Conservation (phyloP, 2,329 filamentous ascomycete species). For the Pyrenophora tritici-repentis region DNA sequence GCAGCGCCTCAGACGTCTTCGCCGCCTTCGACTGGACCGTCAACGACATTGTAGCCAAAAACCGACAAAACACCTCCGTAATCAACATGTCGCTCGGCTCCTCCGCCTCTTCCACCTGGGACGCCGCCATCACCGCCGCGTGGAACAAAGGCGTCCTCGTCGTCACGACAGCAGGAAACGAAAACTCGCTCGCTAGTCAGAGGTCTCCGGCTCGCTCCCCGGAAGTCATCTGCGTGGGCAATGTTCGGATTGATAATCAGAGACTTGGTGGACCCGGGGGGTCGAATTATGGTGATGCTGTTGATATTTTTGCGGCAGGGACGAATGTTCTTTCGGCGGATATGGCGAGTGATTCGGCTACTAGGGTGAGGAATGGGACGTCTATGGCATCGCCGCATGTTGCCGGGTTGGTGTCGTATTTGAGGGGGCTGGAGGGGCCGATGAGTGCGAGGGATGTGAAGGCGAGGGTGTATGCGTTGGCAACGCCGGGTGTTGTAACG, state of each 20-base stretch:
- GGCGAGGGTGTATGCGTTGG: constrained; percentile 31
- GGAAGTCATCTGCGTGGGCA: constrained; percentile 46
- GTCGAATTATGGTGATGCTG: constrained; percentile 46
- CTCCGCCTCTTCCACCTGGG: constrained; percentile 33
- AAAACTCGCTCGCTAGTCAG: constrained; percentile 28
- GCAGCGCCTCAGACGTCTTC: constrained; percentile 33
- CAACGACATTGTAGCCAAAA: constrained; percentile 40
- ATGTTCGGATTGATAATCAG: constrained; percentile 32
- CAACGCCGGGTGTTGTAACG: constrained; percentile 25
- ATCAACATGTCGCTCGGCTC: constrained; percentile 49
- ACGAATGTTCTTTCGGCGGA: constrained; percentile 54
- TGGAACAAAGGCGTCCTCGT: constrained; percentile 41
- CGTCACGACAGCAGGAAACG: constrained; percentile 46
- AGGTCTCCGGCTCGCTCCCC: constrained; percentile 42
- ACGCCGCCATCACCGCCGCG: constrained; percentile 42
- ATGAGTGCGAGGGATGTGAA: constrained; percentile 27
- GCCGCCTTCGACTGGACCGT: constrained; percentile 42
- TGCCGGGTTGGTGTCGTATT: constrained; percentile 69
- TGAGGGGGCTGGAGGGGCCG: constrained; percentile 58
- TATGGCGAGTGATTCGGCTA: constrained; percentile 48
- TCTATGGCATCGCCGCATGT: constrained; percentile 72
- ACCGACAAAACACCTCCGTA: constrained; percentile 36
- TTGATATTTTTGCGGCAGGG: constrained; percentile 48
- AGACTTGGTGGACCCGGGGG: constrained; percentile 17
- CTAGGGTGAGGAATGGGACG: constrained; percentile 60